Conservation (phyloP, 2,329 filamentous ascomycete species). For the Apiospora phragmitis region DNA sequence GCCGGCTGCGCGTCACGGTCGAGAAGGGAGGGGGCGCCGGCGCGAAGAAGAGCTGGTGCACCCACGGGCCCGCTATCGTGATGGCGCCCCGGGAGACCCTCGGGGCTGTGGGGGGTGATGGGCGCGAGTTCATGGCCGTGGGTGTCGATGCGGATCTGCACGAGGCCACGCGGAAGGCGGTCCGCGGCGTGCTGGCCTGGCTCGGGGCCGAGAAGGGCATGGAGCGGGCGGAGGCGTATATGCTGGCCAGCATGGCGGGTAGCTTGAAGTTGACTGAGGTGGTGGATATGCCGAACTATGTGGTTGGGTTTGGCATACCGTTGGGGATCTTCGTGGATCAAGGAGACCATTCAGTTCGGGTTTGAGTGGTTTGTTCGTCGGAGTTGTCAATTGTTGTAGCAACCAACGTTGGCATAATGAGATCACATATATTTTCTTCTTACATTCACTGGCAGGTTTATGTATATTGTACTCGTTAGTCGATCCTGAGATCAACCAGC, state of each 20-base stretch:
- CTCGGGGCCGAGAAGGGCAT: conserved; percentile 47
- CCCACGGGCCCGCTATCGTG: conserved; percentile 48
- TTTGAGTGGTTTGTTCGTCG: background rate
- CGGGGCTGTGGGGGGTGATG: conserved; percentile 16
- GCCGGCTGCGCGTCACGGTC: conserved; percentile 48
- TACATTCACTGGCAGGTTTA: background rate
- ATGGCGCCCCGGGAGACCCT: conserved; percentile 34
- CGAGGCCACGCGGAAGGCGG: conserved; percentile 49
- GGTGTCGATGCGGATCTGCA: conserved; percentile 48
- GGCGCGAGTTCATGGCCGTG: conserved; percentile 45
- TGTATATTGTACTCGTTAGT: background rate
- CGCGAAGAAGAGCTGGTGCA: conserved; percentile 42
- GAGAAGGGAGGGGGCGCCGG: conserved; percentile 36
- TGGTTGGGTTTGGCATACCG: conserved; percentile 49
- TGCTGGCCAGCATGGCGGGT: conserved; percentile 50
- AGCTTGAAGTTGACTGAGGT: conserved; percentile 52
- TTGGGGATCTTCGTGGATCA: conserved; percentile 42
- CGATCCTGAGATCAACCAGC: too few relatives aligned
- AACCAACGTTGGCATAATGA: background rate
- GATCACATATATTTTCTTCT: background rate
- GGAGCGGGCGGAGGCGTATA: conserved; percentile 48
- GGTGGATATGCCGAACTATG: conserved; percentile 56
- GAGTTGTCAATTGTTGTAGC: background rate
- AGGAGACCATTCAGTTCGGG: background rate
- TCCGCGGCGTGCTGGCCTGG: conserved; percentile 50